A percentile compares a stretch with the other conserved stretches of the same genome.
Evolutionary conservation across 169 alveolate genomes (phyloP).

Genomic region (Plasmodium ovale): DNA sequence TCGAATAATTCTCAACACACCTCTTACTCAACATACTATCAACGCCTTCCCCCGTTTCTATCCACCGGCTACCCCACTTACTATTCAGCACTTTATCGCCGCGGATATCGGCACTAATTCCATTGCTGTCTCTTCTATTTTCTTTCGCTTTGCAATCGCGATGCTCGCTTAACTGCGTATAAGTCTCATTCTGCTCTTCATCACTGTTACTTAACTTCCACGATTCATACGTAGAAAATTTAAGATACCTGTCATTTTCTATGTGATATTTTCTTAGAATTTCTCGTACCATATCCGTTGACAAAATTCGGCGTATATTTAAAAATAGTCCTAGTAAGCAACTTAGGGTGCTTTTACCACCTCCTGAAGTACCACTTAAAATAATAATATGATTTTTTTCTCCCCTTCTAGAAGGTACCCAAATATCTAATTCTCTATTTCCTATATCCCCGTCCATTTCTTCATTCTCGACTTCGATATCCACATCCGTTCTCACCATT

Average conservation of each 20-base stretch:
- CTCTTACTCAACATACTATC: slow-evolving; percentile 12
- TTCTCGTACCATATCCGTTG: slow-evolving; percentile 68
- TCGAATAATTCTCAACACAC: slow-evolving; percentile 57
- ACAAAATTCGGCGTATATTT: slow-evolving; percentile 48
- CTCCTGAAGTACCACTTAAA: slow-evolving; percentile 66
- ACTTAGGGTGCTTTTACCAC: slow-evolving; percentile 73
- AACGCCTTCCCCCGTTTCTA: background rate
- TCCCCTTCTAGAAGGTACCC: slow-evolving; percentile 4
- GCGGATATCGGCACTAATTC: background rate
- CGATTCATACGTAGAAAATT: slow-evolving; percentile 66
- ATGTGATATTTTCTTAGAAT: slow-evolving; percentile 41
- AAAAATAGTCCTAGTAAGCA: slow-evolving; percentile 47
- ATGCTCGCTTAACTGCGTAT: no score
- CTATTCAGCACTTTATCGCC: background rate
- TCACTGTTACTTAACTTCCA: slow-evolving; percentile 39
- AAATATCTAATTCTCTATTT: slow-evolving; percentile 6
- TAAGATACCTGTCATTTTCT: slow-evolving; percentile 37
- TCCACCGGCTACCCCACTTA: background rate
- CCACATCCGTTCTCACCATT: background rate
- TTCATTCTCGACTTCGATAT: background rate
- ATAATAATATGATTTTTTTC: slow-evolving; percentile 30
- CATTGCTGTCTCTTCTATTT: background rate
- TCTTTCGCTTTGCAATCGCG: no score
- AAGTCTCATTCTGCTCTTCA: slow-evolving; percentile 4
- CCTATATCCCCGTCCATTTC: background rate